Evolutionary conservation across 805 yeast species (phyloP), one percentile per base, ranked within the genome.

Genomic region (Metschnikowia sp.): DNA sequence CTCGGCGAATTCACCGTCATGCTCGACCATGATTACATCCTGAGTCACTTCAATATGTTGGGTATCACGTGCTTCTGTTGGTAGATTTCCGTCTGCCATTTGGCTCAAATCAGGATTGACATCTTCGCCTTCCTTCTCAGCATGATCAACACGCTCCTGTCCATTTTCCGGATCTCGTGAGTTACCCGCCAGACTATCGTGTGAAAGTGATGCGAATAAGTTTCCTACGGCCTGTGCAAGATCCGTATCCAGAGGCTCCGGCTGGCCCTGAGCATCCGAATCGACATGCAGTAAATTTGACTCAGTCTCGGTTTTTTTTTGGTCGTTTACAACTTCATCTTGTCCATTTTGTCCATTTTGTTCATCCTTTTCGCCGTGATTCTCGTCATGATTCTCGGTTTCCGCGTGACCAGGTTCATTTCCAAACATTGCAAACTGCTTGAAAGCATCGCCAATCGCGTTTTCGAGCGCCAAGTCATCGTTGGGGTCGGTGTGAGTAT

Each of bases 401-500:
- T 11, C 4, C 10, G 10, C 35, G 10, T 39, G 29, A 13, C 31
- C 22, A 15, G 7, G 11, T 19, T 35, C 39, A 12, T 32, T 15
- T 13, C 35, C 45, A 11, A 54, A 43, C 42, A 59, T 46, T 55
- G 65, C 52, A 63, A 68, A 52, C 57, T 70, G 53, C 60, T 61
- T 49, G 50, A 72, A 68, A 0, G 69, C 75, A 50, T 67, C 66
- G 13, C 72, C 75, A 36, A 71, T 68, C 32, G 73, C 72, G 38
- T 60, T 62, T 44, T 68, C 68, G 19, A 56, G 47, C 9, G 42
- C 55, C 30, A 55, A 40, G 47, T 55, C 57, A 13, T 45, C 48
- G 9, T 39, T 29, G 10, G 45, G 26, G 9, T 29, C 18, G 40
- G 13, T 11, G 8, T 19, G 36, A 29, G 9, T 33, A 6, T 41